These are phyloP conservation scores for Dioscorea cayenensis DNA, from an alignment of 116 monocot species.

Conservation along the genomic window DNA sequence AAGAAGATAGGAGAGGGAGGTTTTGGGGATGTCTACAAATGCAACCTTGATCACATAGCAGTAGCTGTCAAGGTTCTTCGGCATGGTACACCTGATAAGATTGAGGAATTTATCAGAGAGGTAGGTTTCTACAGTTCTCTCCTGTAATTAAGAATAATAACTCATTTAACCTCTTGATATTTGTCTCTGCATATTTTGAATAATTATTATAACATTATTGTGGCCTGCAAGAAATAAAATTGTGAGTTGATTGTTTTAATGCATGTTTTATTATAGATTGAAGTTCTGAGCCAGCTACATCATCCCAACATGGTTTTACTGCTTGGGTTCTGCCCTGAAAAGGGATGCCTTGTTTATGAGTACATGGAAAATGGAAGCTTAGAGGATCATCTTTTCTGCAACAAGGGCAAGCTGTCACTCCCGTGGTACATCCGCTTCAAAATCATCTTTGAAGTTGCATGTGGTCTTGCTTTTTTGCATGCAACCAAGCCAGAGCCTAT, in stretches of 20 bases:
- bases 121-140: conserved; percentile 17
- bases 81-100: conserved; percentile 47
- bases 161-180: not conserved
- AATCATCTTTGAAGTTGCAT: conserved; percentile 72
- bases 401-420: conserved; percentile 29
- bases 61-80: conserved; percentile 84
- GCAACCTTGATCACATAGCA: conserved; percentile 73
- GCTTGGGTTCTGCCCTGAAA: conserved; percentile 78
- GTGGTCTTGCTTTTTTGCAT: conserved; percentile 76
- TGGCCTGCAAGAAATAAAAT: too few species aligned
- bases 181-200: too few species aligned
- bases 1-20: conserved; percentile 87
- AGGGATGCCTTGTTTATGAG: conserved; percentile 72
- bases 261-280: conserved; percentile 43
- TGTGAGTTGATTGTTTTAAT: not conserved
- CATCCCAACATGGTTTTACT: conserved; percentile 83
- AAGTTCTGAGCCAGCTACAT: conserved; percentile 63
- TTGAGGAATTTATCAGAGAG: conserved; percentile 77
- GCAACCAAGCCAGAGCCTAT: conserved; percentile 72
- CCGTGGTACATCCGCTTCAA: conserved; percentile 66
- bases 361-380: conserved; percentile 89
- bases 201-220: too few species aligned
- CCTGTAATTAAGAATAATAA: not conserved
- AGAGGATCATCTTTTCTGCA: conserved; percentile 60
- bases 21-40: conserved; percentile 78